A percentile compares a stretch with the other conserved stretches of the same genome.
Evolutionary conservation across 1,284 basidiomycete species (phyloP).

Genomic region (Phellopilus nigrolimitatus): DNA sequence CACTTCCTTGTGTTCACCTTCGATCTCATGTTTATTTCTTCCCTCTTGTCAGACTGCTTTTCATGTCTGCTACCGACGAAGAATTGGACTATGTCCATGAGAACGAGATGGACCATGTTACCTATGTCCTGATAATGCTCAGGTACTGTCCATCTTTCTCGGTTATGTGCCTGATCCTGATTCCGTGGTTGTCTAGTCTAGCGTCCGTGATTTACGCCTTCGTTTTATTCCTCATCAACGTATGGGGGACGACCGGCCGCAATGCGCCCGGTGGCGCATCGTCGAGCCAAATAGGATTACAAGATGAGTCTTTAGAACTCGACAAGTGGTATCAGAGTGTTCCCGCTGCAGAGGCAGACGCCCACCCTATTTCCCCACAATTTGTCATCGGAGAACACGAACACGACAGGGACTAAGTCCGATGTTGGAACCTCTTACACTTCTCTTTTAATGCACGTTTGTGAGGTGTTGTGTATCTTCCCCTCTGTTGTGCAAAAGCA

Average conservation of each 20-base stretch:
- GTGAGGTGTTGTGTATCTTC: background rate
- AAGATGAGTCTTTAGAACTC: slow-evolving; percentile 13
- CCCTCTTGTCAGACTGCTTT: slow-evolving; percentile 49
- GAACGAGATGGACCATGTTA: slow-evolving; percentile 81
- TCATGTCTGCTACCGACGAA: slow-evolving; percentile 92
- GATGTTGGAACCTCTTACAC: background rate
- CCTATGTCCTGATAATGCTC: slow-evolving; percentile 81
- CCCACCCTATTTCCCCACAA: slow-evolving; percentile 14
- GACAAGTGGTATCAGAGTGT: slow-evolving; percentile 21
- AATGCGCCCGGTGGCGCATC: slow-evolving; percentile 38
- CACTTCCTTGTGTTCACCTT: background rate
- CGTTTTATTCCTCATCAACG: slow-evolving; percentile 52
- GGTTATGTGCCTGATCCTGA: background rate
- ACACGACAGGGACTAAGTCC: slow-evolving; percentile 7
- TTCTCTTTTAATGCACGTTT: background rate
- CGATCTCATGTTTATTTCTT: slow-evolving; percentile 8
- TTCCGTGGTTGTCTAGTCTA: slow-evolving; percentile 37
- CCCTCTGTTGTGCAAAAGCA: slow-evolving; percentile 11
- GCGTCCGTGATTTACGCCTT: slow-evolving; percentile 76
- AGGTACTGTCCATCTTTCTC: slow-evolving; percentile 38
- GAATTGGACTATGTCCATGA: slow-evolving; percentile 68
- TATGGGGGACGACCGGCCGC: slow-evolving; percentile 56
- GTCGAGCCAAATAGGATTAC: background rate
- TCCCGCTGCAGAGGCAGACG: slow-evolving; percentile 14
- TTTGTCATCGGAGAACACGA: slow-evolving; percentile 20